Conservation (phyloP, 306 rosid genomes). For the Quercus engelmannii region DNA sequence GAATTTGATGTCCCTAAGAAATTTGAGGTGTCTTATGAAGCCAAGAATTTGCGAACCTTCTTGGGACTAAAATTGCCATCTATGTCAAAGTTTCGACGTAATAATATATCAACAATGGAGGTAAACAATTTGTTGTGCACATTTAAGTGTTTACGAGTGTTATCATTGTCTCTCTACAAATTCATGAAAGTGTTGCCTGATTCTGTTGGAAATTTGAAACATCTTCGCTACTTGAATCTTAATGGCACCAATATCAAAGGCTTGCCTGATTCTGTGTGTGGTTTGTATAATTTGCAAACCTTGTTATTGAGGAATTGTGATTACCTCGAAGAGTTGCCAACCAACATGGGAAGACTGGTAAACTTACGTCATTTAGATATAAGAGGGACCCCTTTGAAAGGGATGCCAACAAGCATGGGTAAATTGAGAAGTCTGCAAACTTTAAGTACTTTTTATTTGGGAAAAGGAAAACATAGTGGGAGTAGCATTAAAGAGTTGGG, state of each 20-base stretch:
- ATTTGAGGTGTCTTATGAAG: neutral
- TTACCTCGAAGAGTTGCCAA: neutral
- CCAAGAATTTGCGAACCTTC: neutral
- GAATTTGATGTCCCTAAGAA: neutral
- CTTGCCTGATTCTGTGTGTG: conserved; percentile 14
- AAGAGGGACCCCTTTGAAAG: neutral
- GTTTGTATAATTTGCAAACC: conserved; percentile 18
- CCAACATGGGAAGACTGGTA: neutral
- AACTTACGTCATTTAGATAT: neutral
- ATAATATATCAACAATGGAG: neutral
- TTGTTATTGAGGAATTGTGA: neutral
- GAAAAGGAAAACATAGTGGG: neutral
- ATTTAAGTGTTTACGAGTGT: neutral
- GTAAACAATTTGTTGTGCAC: neutral
- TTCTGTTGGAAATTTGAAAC: conserved; percentile 10
- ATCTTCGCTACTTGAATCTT: conserved; percentile 24
- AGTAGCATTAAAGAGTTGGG: neutral
- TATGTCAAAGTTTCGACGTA: fast-evolving
- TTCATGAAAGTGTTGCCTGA: neutral
- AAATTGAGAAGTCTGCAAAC: neutral
- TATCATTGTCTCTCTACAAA: neutral
- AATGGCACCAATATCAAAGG: fast-evolving
- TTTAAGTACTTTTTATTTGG: neutral
- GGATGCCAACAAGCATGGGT: neutral
- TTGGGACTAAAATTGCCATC: no score